Evolutionary conservation across 2,329 filamentous ascomycete species (phyloP).

Genomic region (Aspergillus sp.): DNA sequence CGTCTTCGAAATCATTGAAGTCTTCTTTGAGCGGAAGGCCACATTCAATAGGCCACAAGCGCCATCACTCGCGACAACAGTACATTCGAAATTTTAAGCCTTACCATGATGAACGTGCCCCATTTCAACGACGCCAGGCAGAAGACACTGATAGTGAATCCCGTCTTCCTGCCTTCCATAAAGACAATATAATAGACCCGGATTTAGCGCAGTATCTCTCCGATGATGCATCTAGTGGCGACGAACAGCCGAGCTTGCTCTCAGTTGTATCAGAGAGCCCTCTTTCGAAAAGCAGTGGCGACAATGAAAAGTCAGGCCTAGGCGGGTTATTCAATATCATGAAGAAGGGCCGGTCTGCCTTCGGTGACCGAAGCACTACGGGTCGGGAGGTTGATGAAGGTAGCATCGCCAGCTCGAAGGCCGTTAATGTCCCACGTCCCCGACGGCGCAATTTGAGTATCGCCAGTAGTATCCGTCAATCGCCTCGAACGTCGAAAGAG

Average conservation of each 20-base stretch:
- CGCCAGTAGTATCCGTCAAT: constrained; percentile 65
- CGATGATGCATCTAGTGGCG: constrained; percentile 84
- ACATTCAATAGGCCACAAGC: constrained; percentile 72
- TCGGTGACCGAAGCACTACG: constrained; percentile 67
- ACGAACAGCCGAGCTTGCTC: constrained; percentile 85
- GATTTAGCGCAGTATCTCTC: constrained; percentile 94
- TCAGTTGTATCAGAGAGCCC: constrained; percentile 61
- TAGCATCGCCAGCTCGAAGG: constrained; percentile 57
- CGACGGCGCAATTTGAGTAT: constrained; percentile 78
- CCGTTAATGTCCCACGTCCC: constrained; percentile 55
- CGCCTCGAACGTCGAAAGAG: constrained; percentile 61
- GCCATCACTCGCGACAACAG: constrained; percentile 82
- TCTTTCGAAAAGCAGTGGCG: constrained; percentile 56
- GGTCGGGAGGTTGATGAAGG: constrained; percentile 58
- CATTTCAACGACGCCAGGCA: constrained; percentile 69
- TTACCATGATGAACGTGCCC: constrained; percentile 70
- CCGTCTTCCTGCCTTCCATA: constrained; percentile 84
- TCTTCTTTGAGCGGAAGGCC: constrained; percentile 63
- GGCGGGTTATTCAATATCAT: constrained; percentile 64
- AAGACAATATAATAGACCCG: constrained; percentile 97
- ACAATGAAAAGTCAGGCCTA: constrained; percentile 68
- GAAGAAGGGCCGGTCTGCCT: constrained; percentile 66
- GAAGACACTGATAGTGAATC: constrained; percentile 61
- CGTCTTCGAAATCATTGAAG: constrained; percentile 82
- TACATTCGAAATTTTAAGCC: constrained; percentile 69